A percentile compares a stretch with the other conserved stretches of the same genome.
phyloP scores from a whole-genome alignment of 1,139 yeast species.

The Saccharomycopsis hybrid region DNA sequence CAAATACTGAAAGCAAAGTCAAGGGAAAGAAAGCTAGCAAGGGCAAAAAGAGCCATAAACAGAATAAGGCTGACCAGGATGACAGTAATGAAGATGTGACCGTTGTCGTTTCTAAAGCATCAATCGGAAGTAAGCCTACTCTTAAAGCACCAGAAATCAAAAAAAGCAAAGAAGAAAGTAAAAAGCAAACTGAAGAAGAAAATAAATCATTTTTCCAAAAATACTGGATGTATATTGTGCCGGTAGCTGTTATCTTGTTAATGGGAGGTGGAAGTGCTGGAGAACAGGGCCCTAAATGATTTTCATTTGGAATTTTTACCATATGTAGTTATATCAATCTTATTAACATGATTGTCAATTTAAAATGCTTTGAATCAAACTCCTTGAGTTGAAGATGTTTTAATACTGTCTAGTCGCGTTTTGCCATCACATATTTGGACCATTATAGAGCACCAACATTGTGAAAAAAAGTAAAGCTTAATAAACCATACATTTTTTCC shows the following conservation, averaged over 20 bases:
- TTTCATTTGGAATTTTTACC: no score
- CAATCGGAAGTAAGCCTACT: constrained; percentile 10
- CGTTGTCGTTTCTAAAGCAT: constrained; percentile 1
- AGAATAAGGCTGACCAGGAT: background rate
- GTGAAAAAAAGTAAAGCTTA: no score
- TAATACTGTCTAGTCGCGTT: no score
- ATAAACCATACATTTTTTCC: no score
- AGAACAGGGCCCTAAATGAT: background rate
- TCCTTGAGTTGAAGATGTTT: no score
- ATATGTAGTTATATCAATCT: no score
- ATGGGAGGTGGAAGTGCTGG: constrained; percentile 16
- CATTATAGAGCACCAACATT: no score
- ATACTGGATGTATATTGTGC: constrained; percentile 30
- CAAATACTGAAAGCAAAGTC: background rate
- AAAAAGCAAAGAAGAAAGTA: constrained; percentile 1
- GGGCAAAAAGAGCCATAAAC: background rate
- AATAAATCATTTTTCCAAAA: constrained; percentile 27
- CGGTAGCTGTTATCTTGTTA: constrained; percentile 20
- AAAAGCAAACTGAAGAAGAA: constrained; percentile 7
- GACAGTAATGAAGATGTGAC: background rate
- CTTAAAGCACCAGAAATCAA: constrained; percentile 4
- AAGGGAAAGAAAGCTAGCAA: background rate
- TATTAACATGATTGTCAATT: no score
- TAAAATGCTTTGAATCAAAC: no score
- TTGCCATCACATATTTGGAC: no score